Conservation (phyloP, 805 yeast genomes). For the Cyberlindnera petersonii region DNA sequence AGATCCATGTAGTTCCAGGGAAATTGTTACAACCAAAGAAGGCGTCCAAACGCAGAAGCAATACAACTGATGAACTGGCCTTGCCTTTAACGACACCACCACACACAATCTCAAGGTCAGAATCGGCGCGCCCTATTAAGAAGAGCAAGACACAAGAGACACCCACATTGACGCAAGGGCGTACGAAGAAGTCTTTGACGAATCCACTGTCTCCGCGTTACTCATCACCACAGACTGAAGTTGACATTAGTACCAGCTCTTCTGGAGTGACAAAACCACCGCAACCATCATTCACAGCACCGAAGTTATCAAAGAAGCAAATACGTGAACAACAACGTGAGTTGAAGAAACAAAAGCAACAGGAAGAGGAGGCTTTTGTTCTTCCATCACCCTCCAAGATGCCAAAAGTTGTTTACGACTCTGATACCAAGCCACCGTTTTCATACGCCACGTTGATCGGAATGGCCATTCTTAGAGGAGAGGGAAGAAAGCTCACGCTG, state of each 20-base stretch:
- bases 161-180: conserved; percentile 22
- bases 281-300: conserved; percentile 20
- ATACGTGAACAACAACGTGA: conserved; percentile 8
- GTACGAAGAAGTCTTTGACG: conserved; percentile 18
- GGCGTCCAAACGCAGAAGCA: conserved; percentile 11
- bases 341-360: conserved; percentile 5
- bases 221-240: conserved; percentile 23
- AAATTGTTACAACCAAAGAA: conserved; percentile 1
- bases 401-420: conserved; percentile 23
- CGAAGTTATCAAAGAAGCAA: conserved; percentile 19
- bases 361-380: conserved; percentile 10
- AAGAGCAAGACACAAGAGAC: conserved; percentile 23
- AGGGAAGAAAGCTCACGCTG: conserved; percentile 62
- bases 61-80: conserved; percentile 13
- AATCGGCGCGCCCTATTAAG: conserved; percentile 10
- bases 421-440: conserved; percentile 72
- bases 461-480: conserved; percentile 85
- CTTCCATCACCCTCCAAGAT: conserved; percentile 25
- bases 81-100: conserved; percentile 29
- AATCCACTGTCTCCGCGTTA: conserved; percentile 28
- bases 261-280: conserved; percentile 20
- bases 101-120: conserved; percentile 24
- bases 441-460: conserved; percentile 93
- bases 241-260: conserved; percentile 1
- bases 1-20: conserved; percentile 4